A percentile compares a stretch with the other conserved stretches of the same genome.
Conservation (phyloP, 176 grass and related monocot species). For the Musa acuminata region DNA sequence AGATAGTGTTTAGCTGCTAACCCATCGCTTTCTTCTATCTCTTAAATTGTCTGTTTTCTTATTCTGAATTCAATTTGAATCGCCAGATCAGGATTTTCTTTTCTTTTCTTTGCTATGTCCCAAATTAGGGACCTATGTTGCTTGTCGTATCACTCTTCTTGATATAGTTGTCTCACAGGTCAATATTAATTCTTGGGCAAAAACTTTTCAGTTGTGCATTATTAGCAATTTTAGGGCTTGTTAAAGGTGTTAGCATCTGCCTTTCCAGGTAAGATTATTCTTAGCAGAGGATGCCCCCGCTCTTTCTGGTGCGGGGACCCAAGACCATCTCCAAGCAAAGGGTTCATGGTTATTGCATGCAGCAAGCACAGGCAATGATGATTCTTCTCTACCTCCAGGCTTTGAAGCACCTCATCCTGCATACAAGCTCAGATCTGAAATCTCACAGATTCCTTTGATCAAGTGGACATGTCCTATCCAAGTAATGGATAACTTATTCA, state of each 20-base stretch:
- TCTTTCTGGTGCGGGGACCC: conserved; percentile 56
- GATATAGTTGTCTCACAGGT: no score
- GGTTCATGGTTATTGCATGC: conserved; percentile 71
- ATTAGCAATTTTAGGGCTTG: neutral
- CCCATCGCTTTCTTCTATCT: no score
- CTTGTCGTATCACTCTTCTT: no score
- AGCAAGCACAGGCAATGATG: conserved; percentile 47
- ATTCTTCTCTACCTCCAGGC: conserved; percentile 74
- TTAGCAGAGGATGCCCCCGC: conserved; percentile 83
- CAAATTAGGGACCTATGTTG: no score
- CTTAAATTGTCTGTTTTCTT: no score
- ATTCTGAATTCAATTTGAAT: no score
- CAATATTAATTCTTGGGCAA: no score
- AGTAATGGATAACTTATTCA: conserved; percentile 28
- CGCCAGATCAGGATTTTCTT: no score
- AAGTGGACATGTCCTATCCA: conserved; percentile 57
- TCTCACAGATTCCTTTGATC: conserved; percentile 56
- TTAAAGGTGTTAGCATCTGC: neutral
- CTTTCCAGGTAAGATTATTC: conserved; percentile 72
- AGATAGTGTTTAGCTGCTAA: no score
- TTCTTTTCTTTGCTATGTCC: no score
- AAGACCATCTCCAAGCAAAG: conserved; percentile 97
- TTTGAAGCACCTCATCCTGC: conserved; percentile 67
- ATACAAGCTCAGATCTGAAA: conserved; percentile 44
- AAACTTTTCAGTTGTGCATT: neutral